Base-by-base conservation (phyloP, 2,329 filamentous ascomycete species). In the Penicillium sp. region DNA sequence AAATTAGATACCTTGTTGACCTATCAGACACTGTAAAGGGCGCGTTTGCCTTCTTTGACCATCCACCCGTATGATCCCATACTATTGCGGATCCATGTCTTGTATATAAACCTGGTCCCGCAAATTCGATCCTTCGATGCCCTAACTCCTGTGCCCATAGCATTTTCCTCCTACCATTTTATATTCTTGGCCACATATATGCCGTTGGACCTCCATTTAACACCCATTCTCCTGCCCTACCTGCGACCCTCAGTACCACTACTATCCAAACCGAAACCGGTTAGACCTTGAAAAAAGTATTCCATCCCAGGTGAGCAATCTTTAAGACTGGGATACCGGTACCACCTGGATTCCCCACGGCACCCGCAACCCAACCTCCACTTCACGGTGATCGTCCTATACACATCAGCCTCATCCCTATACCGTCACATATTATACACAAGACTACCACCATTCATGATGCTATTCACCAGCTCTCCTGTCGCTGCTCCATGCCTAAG, bases 41-140 rank as follows among this genome's bases (percentile, higher is more conserved):
- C 47, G 37, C 42, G 44, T 61, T 62, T 62, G 53, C 54, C 59
- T 48, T 59, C 40, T 48, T 49, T n/a, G 42, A 63, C 55, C 42
- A 24, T n/a, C 55, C 32, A 31, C 54, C 26, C 35, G 51, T 46
- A 34, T 60, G 60, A 59, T 64, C 60, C 61, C 63, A 58, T 62
- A 31, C 18, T 55, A 9, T 29, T 40, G 53, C 51, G 47, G 53
- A 55, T 29, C 13, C 40, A 16, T 7, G 38, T 56, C 11, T 49
- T 60, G 58, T 62, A 63, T 60, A 60, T 59, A 52, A 38, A 31
- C 45, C 50, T 45, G 37, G 39, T 39, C 50, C 48, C 40, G 39
- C 24, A 20, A 49, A 57, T 45, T 47, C 24, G 40, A 40, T 48
- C 31, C 20, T 50, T 40, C 24, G 31, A n/a, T 53, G 45, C 54